These are phyloP conservation scores for Rhizopogon roseolus DNA, from an alignment of 768 basidiomycete species.

Conservation along the genomic window DNA sequence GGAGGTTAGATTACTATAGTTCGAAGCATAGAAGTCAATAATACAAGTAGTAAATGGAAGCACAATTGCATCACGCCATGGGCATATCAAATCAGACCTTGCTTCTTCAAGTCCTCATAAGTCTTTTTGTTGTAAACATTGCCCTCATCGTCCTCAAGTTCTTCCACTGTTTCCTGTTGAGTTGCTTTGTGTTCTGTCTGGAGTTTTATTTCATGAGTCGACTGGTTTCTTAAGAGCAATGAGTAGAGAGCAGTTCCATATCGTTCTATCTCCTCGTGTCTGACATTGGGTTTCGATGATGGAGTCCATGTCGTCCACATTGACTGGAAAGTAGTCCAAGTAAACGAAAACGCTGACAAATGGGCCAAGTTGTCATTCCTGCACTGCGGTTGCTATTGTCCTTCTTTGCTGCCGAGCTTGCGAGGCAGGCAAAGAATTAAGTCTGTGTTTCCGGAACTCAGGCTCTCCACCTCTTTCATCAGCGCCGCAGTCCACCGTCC, in stretches of 20 bases:
- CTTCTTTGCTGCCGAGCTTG: too few species aligned
- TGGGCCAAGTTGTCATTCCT: not conserved
- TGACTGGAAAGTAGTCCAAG: slow-evolving; percentile 2
- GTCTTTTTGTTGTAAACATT: slow-evolving; percentile 98
- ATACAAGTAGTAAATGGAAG: slow-evolving; percentile 3
- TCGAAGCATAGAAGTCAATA: slow-evolving; percentile 1
- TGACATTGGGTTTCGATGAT: slow-evolving; percentile 92
- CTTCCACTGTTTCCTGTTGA: slow-evolving; percentile 95
- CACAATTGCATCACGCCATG: not conserved
- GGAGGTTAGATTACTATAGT: slow-evolving; percentile 1
- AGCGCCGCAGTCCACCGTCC: too few species aligned
- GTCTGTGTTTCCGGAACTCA: too few species aligned
- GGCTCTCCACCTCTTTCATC: too few species aligned
- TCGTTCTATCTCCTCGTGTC: slow-evolving; percentile 92
- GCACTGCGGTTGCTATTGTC: too few species aligned
- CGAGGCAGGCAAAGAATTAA: too few species aligned
- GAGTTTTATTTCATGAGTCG: slow-evolving; percentile 58
- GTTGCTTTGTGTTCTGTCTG: slow-evolving; percentile 87
- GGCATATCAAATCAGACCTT: slow-evolving; percentile 68
- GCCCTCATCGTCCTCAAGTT: slow-evolving; percentile 96
- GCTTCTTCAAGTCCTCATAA: slow-evolving; percentile 96
- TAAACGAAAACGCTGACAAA: too few species aligned
- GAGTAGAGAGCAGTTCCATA: slow-evolving; percentile 85
- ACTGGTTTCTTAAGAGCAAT: slow-evolving; percentile 64
- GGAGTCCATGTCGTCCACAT: slow-evolving; percentile 68